A percentile compares a stretch with the other conserved stretches of the same genome.
Evolutionary conservation across 2,329 filamentous ascomycete species (phyloP).

Genomic region (Cordyceps tenuipes): DNA sequence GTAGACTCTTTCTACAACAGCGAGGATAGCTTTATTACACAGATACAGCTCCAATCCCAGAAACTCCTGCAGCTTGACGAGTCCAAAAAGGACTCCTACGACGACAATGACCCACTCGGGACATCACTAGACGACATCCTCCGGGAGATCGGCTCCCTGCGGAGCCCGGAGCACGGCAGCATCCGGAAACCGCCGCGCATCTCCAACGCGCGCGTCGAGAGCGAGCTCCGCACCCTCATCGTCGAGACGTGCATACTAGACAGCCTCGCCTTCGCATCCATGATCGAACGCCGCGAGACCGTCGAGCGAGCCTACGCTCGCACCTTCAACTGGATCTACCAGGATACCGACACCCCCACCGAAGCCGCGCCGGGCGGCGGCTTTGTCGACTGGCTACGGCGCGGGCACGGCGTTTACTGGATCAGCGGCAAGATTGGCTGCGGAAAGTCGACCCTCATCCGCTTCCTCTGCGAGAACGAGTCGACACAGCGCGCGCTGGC

Average conservation of each 20-base stretch:
- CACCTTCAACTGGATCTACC: conserved; percentile 9
- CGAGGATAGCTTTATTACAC: neutral
- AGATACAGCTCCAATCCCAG: neutral
- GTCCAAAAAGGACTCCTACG: neutral
- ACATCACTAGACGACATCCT: neutral
- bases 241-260: neutral
- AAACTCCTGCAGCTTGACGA: neutral
- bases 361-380: neutral
- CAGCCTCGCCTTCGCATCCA: neutral
- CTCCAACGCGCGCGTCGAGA: neutral
- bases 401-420: conserved; percentile 20
- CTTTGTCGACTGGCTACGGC: conserved; percentile 19
- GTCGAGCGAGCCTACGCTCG: conserved; percentile 3
- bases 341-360: neutral
- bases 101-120: neutral
- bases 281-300: conserved; percentile 2
- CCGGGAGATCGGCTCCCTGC: neutral
- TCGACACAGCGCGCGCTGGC: conserved; percentile 15
- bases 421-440: conserved; percentile 30
- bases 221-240: neutral
- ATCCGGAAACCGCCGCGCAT: neutral
- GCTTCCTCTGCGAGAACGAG: conserved; percentile 19
- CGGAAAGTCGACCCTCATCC: conserved; percentile 34
- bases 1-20: neutral
- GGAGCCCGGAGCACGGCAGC: neutral